A percentile compares a stretch with the other conserved stretches of the same genome.
Conservation (phyloP, 768 basidiomycete species). For the Termitomyces sp. region DNA sequence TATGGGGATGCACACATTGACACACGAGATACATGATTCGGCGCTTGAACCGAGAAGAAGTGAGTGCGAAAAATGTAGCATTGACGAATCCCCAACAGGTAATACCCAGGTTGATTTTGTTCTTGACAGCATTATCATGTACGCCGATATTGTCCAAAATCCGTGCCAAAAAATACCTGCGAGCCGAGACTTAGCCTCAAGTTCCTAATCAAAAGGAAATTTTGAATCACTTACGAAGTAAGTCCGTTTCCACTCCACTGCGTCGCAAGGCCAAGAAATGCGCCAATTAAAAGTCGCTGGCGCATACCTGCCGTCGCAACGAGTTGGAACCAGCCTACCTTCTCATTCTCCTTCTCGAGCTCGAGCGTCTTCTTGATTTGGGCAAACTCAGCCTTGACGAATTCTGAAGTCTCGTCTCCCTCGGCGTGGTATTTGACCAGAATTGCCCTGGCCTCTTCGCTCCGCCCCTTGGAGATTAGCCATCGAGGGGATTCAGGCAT, state of each 20-base stretch:
- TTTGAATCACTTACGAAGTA: conserved; percentile 29
- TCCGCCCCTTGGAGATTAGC: conserved; percentile 53
- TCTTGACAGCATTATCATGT: conserved; percentile 42
- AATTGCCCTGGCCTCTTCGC: conserved; percentile 39
- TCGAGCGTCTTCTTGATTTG: conserved; percentile 53
- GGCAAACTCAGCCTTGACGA: conserved; percentile 52
- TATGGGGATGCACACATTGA: not conserved
- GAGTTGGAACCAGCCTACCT: conserved; percentile 42
- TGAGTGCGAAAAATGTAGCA: conserved; percentile 43
- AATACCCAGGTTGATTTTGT: conserved; percentile 49
- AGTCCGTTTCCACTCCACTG: conserved; percentile 65
- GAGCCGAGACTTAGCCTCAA: not conserved
- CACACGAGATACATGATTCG: conserved; percentile 44
- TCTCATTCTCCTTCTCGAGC: conserved; percentile 41
- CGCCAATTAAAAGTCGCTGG: conserved; percentile 39
- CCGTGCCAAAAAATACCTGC: conserved; percentile 47
- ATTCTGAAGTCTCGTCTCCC: conserved; percentile 44
- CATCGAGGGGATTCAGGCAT: conserved; percentile 64
- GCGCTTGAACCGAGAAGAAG: conserved; percentile 39
- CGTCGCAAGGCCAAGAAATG: conserved; percentile 49
- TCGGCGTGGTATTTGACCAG: conserved; percentile 58
- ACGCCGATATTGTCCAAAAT: conserved; percentile 51
- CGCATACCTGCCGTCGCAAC: conserved; percentile 45
- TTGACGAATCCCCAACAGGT: conserved; percentile 54
- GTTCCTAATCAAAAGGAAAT: not conserved